A percentile compares a stretch with the other conserved stretches of the same genome.
Conservation (phyloP, 139 green algal species). For the Micromonas pusilla region DNA sequence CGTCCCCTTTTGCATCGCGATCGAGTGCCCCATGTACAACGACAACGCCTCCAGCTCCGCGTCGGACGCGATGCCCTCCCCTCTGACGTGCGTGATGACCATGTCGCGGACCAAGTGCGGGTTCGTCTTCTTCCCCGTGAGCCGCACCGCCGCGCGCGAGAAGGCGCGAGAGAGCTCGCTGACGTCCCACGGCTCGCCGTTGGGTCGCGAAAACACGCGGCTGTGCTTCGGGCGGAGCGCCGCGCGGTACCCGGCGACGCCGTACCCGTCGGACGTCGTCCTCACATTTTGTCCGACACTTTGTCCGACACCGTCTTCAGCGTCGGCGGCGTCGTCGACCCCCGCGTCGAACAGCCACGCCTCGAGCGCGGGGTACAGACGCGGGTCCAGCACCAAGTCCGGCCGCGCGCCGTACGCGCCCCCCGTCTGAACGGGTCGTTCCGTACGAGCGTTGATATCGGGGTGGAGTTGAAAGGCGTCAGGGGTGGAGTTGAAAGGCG, state of each 20-base stretch:
- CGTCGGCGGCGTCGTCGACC: no score
- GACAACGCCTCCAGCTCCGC: slow-evolving; percentile 60
- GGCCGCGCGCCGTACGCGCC: slow-evolving; percentile 54
- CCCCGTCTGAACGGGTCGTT: no score
- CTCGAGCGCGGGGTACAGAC: slow-evolving; percentile 43
- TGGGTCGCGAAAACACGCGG: slow-evolving; percentile 41
- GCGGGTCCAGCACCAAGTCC: slow-evolving; percentile 42
- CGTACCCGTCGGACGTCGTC: slow-evolving; percentile 33
- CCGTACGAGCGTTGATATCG: no score
- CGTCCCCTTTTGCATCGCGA: slow-evolving; percentile 52
- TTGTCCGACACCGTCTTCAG: no score
- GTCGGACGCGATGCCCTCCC: slow-evolving; percentile 41
- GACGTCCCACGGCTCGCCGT: slow-evolving; percentile 40
- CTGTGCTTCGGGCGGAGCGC: slow-evolving; percentile 34
- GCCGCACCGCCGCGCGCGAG: slow-evolving; percentile 17
- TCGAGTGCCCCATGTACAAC: slow-evolving; percentile 59
- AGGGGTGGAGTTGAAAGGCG: no score
- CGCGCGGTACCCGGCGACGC: not conserved
- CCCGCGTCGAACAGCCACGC: not conserved
- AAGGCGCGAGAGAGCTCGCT: slow-evolving; percentile 43
- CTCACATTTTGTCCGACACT: no score
- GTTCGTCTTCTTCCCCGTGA: slow-evolving; percentile 46
- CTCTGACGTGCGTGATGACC: slow-evolving; percentile 48
- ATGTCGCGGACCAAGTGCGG: slow-evolving; percentile 61
- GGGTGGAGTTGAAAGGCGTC: no score